phyloP scores from a whole-genome alignment of 768 basidiomycete genomes.

The Trametopsis cervina region DNA sequence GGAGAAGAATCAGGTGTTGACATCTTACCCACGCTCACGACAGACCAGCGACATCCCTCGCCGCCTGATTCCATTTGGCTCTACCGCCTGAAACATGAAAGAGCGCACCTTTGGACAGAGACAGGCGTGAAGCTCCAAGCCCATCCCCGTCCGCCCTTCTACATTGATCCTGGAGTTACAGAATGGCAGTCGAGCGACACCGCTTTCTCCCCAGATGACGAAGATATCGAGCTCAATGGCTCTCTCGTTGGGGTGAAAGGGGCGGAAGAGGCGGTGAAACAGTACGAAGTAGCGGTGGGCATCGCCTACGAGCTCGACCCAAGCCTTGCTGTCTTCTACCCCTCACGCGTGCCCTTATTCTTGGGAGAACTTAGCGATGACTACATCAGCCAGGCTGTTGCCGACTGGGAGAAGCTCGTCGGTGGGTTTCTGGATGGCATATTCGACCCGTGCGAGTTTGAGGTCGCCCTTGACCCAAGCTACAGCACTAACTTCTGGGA shows the following conservation, averaged over 20 bases:
- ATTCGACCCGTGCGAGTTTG: slow-evolving; percentile 13
- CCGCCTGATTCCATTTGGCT: slow-evolving; percentile 9
- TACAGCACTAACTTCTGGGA: slow-evolving; percentile 17
- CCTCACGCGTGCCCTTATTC: slow-evolving; percentile 2
- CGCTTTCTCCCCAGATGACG: background rate
- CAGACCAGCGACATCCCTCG: too few species aligned
- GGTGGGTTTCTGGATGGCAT: slow-evolving; percentile 33
- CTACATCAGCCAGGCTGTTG: slow-evolving; percentile 26
- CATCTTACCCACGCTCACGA: too few species aligned
- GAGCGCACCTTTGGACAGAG: slow-evolving; percentile 13
- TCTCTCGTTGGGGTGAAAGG: slow-evolving; percentile 18
- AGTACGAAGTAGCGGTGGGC: slow-evolving; percentile 20
- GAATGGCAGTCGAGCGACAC: background rate
- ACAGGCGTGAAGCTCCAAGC: slow-evolving; percentile 4
- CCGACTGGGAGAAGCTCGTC: slow-evolving; percentile 37
- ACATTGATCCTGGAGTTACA: background rate
- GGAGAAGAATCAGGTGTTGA: slow-evolving; percentile 6
- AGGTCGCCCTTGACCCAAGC: slow-evolving; percentile 4
- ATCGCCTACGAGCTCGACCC: slow-evolving; percentile 10
- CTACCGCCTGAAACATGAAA: slow-evolving; percentile 6
- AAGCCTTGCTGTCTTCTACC: slow-evolving; percentile 1
- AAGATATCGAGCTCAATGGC: slow-evolving; percentile 16
- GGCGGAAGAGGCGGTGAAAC: slow-evolving; percentile 17
- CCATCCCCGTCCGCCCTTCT: slow-evolving; percentile 11
- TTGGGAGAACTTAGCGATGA: slow-evolving; percentile 26